Evolutionary conservation across 1,284 basidiomycete species (phyloP).

Genomic region (Cystobasidiaceae sp.): DNA sequence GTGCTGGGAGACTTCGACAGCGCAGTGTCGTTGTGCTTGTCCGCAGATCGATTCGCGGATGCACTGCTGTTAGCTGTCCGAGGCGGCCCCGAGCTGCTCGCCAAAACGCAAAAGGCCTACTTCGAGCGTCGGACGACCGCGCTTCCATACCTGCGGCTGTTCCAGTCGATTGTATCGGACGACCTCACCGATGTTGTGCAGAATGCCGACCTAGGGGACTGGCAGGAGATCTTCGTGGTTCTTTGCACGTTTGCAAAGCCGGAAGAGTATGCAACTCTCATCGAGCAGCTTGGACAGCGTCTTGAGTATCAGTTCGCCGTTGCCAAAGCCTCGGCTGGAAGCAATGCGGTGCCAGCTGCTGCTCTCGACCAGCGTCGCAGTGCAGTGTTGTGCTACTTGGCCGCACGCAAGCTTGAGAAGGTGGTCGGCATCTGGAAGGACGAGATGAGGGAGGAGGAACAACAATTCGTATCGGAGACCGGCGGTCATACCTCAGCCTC

Average conservation of each 20-base stretch:
- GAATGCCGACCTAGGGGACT: conserved; percentile 89
- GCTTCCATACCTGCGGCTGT: conserved; percentile 84
- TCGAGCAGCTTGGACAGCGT: conserved; percentile 85
- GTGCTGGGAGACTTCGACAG: conserved; percentile 91
- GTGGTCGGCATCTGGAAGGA: conserved; percentile 89
- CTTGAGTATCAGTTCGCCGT: conserved; percentile 75
- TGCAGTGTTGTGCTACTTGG: conserved; percentile 80
- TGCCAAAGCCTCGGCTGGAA: conserved; percentile 54
- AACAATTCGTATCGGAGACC: conserved; percentile 38
- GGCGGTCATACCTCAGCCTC: conserved; percentile 43
- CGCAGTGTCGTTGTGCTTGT: conserved; percentile 86
- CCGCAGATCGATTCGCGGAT: conserved; percentile 84
- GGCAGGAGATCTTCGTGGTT: conserved; percentile 96
- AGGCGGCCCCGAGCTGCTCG: conserved; percentile 82
- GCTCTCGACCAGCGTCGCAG: conserved; percentile 70
- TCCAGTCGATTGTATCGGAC: conserved; percentile 90
- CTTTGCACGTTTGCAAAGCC: conserved; percentile 86
- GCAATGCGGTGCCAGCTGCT: conserved; percentile 43
- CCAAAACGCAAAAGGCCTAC: conserved; percentile 86
- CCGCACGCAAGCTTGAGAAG: conserved; percentile 81
- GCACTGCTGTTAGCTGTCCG: conserved; percentile 88
- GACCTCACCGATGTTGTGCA: conserved; percentile 90
- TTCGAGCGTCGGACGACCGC: conserved; percentile 74
- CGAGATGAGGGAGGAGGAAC: conserved; percentile 84
- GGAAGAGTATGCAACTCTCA: conserved; percentile 71